Conservation (phyloP, 73 alveolate species). For the Tetrahymena thermophila region DNA sequence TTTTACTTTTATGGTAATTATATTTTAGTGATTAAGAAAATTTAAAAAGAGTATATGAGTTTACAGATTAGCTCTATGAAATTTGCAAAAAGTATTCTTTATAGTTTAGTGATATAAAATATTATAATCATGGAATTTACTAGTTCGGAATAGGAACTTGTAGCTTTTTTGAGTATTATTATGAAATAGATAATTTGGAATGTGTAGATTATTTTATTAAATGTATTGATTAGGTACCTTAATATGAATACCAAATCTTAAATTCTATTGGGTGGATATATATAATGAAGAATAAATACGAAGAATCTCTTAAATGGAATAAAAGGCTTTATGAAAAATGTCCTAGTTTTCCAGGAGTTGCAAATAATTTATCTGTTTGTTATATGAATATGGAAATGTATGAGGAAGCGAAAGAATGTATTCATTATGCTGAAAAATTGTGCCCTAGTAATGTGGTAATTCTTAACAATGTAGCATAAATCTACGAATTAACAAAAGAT, state of each 20-base stretch:
- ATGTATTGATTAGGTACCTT: not conserved
- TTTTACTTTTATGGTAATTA: not conserved
- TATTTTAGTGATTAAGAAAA: not conserved
- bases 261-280: not conserved
- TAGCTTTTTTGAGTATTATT: not conserved
- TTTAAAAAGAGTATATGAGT: not conserved
- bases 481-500: not conserved
- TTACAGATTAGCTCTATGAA: not conserved
- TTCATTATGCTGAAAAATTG: not conserved
- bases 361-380: not conserved
- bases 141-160: not conserved
- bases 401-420: not conserved
- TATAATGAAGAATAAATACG: not conserved
- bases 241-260: not conserved
- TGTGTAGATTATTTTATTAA: not conserved
- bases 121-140: not conserved
- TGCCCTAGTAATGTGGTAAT: not conserved
- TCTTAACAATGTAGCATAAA: not conserved
- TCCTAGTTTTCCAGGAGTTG: not conserved
- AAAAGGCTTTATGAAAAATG: not conserved
- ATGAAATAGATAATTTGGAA: not conserved
- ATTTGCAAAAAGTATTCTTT: not conserved
- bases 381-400: not conserved
- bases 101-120: not conserved
- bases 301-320: not conserved